phyloP scores from a whole-genome alignment of 2,329 filamentous ascomycete species.

The Clarireedia homoeocarpa region DNA sequence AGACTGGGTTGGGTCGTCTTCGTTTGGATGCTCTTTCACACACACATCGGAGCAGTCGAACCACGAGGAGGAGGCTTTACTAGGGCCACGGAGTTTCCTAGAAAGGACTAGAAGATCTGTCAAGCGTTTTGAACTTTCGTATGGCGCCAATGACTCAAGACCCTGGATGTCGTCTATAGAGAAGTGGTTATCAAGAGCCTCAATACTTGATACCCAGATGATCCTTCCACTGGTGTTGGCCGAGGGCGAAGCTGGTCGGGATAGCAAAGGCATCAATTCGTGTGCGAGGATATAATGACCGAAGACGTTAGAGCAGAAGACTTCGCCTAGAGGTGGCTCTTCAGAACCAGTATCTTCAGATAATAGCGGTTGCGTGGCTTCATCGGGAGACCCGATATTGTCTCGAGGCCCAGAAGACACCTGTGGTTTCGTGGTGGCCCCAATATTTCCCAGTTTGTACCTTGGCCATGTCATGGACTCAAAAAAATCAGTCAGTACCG shows the following conservation, averaged over 20 bases:
- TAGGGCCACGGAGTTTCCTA: slow-evolving; percentile 55
- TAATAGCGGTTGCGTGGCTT: slow-evolving; percentile 24
- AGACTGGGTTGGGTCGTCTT: slow-evolving; percentile 19
- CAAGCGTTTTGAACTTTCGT: slow-evolving; percentile 81
- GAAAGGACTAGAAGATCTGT: slow-evolving; percentile 80
- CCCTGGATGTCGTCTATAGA: slow-evolving; percentile 72
- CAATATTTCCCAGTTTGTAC: slow-evolving; percentile 59
- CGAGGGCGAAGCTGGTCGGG: slow-evolving; percentile 20
- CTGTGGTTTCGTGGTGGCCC: slow-evolving; percentile 47
- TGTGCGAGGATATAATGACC: slow-evolving; percentile 89
- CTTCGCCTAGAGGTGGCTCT: slow-evolving; percentile 62
- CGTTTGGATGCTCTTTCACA: slow-evolving; percentile 6
- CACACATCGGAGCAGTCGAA: slow-evolving; percentile 34
- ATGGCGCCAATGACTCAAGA: slow-evolving; percentile 51
- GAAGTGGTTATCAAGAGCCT: slow-evolving; percentile 45
- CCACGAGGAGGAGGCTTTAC: slow-evolving; percentile 49
- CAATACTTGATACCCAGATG: slow-evolving; percentile 82
- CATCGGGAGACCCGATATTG: not conserved
- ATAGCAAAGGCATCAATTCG: slow-evolving; percentile 67
- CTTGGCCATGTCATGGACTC: slow-evolving; percentile 67
- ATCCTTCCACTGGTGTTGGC: slow-evolving; percentile 37
- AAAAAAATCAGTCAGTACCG: slow-evolving; percentile 51
- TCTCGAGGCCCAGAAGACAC: slow-evolving; percentile 22
- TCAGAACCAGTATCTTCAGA: slow-evolving; percentile 18
- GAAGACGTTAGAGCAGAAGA: slow-evolving; percentile 90